Percentiles rank a stretch among this genome's conserved stretches.
These are phyloP conservation scores for Avena atlantica DNA, from an alignment of 176 grass and related monocot genomes.

Conservation along the genomic window DNA sequence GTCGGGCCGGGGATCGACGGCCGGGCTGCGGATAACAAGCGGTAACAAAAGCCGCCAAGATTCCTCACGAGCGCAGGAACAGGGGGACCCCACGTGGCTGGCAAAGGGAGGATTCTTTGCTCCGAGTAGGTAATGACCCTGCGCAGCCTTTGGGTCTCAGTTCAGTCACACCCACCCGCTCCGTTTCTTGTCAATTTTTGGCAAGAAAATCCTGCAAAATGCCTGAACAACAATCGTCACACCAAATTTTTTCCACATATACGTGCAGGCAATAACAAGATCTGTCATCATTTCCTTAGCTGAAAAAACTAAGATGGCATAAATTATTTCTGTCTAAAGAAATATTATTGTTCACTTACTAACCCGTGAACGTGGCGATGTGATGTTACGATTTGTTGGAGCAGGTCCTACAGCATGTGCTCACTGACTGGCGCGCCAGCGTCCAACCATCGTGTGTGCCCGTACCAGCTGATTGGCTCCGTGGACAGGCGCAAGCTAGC, in stretches of 20 bases:
- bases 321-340: too few relatives aligned
- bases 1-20: not conserved
- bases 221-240: not conserved
- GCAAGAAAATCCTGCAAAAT: not conserved
- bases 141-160: not conserved
- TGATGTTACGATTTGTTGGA: too few relatives aligned
- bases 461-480: not conserved
- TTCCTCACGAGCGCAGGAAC: conserved; percentile 1
- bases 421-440: not conserved
- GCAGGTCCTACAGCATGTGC: conserved; percentile 25
- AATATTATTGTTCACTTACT: too few relatives aligned
- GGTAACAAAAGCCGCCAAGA: conserved; percentile 30
- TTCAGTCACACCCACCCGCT: not conserved
- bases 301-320: too few relatives aligned
- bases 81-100: conserved; percentile 38
- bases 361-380: too few relatives aligned
- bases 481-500: not conserved
- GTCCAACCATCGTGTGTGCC: not conserved
- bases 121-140: not conserved
- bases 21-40: not conserved
- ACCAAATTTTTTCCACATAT: too few relatives aligned
- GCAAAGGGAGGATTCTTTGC: conserved; percentile 44
- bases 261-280: too few relatives aligned
- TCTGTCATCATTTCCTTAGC: too few relatives aligned
- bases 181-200: not conserved